Evolutionary conservation across 2,329 filamentous ascomycete genomes (phyloP).

Genomic region (Aspergillus terreus): DNA sequence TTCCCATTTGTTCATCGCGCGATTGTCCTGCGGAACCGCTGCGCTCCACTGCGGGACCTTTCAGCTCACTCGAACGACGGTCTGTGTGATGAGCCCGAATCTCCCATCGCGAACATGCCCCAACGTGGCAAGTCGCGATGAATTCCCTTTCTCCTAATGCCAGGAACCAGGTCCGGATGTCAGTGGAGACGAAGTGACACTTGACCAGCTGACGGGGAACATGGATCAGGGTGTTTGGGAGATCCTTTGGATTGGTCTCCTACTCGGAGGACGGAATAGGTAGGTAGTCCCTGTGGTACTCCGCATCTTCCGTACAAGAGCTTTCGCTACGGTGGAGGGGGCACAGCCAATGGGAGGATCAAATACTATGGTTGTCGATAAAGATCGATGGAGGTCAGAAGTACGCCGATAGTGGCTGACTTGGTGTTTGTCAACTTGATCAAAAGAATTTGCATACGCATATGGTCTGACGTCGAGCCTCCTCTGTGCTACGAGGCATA

Average conservation of each 20-base stretch:
- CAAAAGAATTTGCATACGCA: no score
- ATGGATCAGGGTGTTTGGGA: background rate
- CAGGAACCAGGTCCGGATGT: background rate
- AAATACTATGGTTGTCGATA: no score
- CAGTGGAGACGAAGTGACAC: background rate
- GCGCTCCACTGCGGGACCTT: conserved; percentile 7
- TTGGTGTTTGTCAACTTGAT: no score
- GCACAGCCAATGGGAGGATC: no score
- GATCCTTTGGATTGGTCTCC: background rate
- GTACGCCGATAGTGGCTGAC: no score
- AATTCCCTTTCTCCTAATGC: background rate
- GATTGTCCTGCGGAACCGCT: background rate
- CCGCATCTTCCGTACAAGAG: no score
- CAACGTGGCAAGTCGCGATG: conserved; percentile 1
- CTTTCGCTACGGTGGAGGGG: no score
- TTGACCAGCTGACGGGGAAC: background rate
- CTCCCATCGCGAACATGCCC: conserved; percentile 3
- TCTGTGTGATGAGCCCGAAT: background rate
- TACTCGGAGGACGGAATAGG: no score
- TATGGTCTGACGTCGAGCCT: no score
- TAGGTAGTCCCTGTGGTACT: no score
- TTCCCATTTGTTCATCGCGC: conserved; percentile 9
- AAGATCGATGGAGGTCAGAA: no score
- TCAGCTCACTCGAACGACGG: conserved; percentile 2
- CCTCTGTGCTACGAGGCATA: no score